These are phyloP conservation scores for Saitozyma podzolica DNA, from an alignment of 768 basidiomycete genomes.

Conservation along the genomic window DNA sequence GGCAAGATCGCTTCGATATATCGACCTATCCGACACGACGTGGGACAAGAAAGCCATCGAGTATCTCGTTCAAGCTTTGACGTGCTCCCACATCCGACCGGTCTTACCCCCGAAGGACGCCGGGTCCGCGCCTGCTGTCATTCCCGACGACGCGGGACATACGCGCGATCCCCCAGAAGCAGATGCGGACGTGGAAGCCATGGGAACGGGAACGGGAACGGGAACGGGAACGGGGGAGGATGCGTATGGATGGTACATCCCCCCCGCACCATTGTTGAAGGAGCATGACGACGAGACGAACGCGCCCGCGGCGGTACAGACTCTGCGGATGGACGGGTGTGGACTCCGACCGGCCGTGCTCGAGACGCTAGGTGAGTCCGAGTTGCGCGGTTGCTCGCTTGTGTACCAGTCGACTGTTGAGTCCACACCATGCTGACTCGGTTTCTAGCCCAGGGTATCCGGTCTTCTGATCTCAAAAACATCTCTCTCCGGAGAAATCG, in stretches of 20 bases:
- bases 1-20: conserved; percentile 76
- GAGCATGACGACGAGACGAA: conserved; percentile 21
- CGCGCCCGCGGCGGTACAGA: conserved; percentile 58
- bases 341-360: conserved; percentile 69
- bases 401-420: background rate
- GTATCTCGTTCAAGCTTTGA: conserved; percentile 70
- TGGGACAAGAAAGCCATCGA: conserved; percentile 84
- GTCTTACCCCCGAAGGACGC: conserved; percentile 8
- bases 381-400: too few relatives aligned
- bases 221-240: conserved; percentile 7
- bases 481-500: conserved; percentile 87
- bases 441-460: conserved; percentile 70
- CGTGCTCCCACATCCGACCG: conserved; percentile 43
- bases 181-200: background rate
- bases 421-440: conserved; percentile 6
- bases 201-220: background rate
- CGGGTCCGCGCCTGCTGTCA: background rate
- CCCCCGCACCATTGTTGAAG: conserved; percentile 51
- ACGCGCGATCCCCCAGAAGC: background rate
- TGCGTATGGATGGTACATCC: conserved; percentile 44
- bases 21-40: conserved; percentile 83
- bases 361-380: conserved; percentile 72
- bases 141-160: background rate
- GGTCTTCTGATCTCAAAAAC: conserved; percentile 78
- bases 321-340: conserved; percentile 87